These are phyloP conservation scores for Sarocladiaceae sp. DNA, from an alignment of 2,329 filamentous ascomycete species.

Conservation along the genomic window DNA sequence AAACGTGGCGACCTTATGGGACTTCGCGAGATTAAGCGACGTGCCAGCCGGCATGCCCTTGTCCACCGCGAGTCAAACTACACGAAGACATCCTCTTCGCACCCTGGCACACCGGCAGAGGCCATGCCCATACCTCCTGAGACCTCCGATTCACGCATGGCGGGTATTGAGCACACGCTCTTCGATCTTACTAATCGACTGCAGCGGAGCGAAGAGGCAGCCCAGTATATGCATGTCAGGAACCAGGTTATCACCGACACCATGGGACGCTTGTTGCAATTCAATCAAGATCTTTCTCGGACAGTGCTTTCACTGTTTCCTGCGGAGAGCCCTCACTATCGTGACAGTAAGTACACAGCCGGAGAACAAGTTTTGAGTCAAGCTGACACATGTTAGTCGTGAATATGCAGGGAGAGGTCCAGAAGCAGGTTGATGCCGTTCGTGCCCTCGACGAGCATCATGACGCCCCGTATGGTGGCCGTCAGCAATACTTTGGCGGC, in stretches of 20 bases:
- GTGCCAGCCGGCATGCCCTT: constrained; percentile 86
- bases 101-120: constrained; percentile 81
- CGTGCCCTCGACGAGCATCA: constrained; percentile 59
- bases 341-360: constrained; percentile 63
- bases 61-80: constrained; percentile 88
- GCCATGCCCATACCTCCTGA: constrained; percentile 69
- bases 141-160: constrained; percentile 69
- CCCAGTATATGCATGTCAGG: constrained; percentile 73
- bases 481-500: constrained; percentile 62
- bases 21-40: constrained; percentile 89
- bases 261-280: constrained; percentile 64
- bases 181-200: constrained; percentile 77
- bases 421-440: constrained; percentile 55
- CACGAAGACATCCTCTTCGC: constrained; percentile 70
- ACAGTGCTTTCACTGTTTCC: constrained; percentile 71
- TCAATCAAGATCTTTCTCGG: constrained; percentile 80
- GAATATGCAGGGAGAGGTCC: constrained; percentile 55
- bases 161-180: constrained; percentile 72
- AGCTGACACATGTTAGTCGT: constrained; percentile 37
- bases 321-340: constrained; percentile 71
- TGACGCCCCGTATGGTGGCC: constrained; percentile 65
- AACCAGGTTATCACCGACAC: constrained; percentile 81
- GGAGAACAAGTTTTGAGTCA: constrained; percentile 30
- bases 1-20: constrained; percentile 91
- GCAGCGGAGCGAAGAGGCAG: constrained; percentile 77